Base-by-base conservation (phyloP, 2,329 filamentous ascomycete genomes). In the Keithomyces neogunnii region DNA sequence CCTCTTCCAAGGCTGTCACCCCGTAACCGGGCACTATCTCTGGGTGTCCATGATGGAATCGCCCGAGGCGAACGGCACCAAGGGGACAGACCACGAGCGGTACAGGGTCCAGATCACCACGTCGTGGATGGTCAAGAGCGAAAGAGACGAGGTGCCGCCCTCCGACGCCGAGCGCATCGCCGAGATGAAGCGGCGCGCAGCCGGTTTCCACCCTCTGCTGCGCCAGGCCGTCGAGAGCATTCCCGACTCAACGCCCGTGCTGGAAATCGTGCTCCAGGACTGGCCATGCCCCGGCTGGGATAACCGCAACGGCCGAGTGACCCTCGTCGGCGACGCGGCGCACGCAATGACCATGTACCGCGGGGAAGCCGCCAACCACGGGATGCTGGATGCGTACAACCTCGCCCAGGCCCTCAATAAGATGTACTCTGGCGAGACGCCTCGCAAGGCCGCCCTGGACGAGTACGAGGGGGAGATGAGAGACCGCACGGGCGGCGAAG, bases 301-400 rank as follows among this genome's bases (percentile, higher is more conserved):
- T 52, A 72, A 72, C 46, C 60, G 57, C 10, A 59, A 62, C 40
- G 75, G 75, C 3, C 64, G 67, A 1, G 69, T 75, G 3, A 75
- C 75, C 1, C 61, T 81, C 1, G 66, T 73, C 3, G 78, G 78
- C 3, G 78, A 81, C 58, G 72, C 77, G 2, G 77, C 77, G 0
- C 77, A 81, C 60, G 73, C 77, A n/a, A 81, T 81, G 77, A 78
- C 76, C 32, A 78, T 80, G 76, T 78, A 66, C 49, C 63, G 69
- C 13, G 69, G 69, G 30, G 68, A 72, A 49, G 69, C 63, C 1
- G 65, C 62, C 6, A 72, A 71, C 50, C 69, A 72, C 51, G 69
- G 68, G 13, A 68, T 72, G 10, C 59, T 69, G n/a, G 69, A 72
- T 47, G 68, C 69, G 2, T 62, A 61, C 38, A 54, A 62, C 38